Percentiles rank a stretch among this genome's conserved stretches.
Evolutionary conservation across 2,329 filamentous ascomycete genomes (phyloP).

Genomic region (Graphium sp.): DNA sequence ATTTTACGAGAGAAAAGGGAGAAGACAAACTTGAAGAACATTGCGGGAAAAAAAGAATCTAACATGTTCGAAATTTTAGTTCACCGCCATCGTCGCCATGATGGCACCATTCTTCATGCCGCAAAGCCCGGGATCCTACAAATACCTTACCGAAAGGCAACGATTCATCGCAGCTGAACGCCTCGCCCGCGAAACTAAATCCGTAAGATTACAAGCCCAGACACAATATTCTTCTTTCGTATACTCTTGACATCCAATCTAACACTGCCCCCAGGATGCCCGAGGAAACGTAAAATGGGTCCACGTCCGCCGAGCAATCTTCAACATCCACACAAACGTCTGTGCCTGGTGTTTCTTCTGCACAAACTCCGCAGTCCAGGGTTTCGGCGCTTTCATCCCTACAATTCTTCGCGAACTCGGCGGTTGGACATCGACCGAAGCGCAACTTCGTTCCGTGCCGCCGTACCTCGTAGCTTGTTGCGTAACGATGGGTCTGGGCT

Average conservation of each 20-base stretch:
- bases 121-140: slow-evolving; percentile 25
- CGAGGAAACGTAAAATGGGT: slow-evolving; percentile 26
- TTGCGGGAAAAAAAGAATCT: no score
- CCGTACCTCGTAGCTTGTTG: slow-evolving; percentile 23
- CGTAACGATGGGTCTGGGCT: slow-evolving; percentile 14
- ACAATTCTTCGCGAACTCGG: slow-evolving; percentile 25
- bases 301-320: slow-evolving; percentile 31
- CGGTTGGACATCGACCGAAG: slow-evolving; percentile 18
- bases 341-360: slow-evolving; percentile 40
- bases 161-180: slow-evolving; percentile 33
- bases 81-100: slow-evolving; percentile 29
- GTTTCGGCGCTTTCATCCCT: slow-evolving; percentile 28
- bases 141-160: slow-evolving; percentile 33
- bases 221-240: no score
- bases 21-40: no score
- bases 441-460: slow-evolving; percentile 25
- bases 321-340: slow-evolving; percentile 41
- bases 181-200: slow-evolving; percentile 29
- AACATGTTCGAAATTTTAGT: no score
- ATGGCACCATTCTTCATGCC: slow-evolving; percentile 34
- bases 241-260: no score
- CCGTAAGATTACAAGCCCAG: no score
- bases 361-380: slow-evolving; percentile 43
- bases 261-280: no score
- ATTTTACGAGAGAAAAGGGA: no score